phyloP scores from a whole-genome alignment of 1,139 yeast genomes.

The Candida labiduridarum region DNA sequence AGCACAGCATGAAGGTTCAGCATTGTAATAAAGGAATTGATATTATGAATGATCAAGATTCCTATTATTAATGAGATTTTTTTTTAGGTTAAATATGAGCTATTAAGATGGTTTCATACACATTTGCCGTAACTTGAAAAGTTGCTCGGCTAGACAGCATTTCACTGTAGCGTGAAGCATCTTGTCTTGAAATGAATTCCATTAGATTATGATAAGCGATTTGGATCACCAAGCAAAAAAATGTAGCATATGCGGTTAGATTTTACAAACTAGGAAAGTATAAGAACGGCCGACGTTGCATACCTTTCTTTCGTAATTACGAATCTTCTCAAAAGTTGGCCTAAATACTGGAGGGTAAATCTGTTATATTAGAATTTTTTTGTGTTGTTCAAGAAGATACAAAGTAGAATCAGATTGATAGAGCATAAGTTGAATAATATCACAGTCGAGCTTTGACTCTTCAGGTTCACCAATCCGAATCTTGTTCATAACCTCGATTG shows the following conservation, averaged over 20 bases:
- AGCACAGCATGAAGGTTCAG: conserved; percentile 20
- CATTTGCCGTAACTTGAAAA: too few species aligned
- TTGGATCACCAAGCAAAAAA: not conserved
- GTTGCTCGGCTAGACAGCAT: too few species aligned
- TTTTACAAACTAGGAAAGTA: conserved; percentile 3
- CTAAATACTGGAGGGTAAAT: not conserved
- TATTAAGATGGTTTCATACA: too few species aligned
- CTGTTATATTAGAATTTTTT: not conserved
- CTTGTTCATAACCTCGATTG: not conserved
- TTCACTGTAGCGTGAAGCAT: too few species aligned
- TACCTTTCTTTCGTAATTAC: not conserved
- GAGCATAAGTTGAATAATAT: too few species aligned
- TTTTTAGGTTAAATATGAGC: too few species aligned
- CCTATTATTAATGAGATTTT: too few species aligned
- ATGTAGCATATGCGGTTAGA: not conserved
- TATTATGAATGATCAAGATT: not conserved
- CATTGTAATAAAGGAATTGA: conserved; percentile 4
- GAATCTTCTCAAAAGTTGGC: not conserved
- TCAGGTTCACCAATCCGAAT: not conserved
- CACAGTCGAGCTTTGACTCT: not conserved
- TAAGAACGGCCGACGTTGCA: not conserved
- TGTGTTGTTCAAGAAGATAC: too few species aligned
- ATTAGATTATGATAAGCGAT: not conserved
- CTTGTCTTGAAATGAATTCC: too few species aligned
- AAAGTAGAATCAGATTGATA: too few species aligned